Evolutionary conservation across 257 asterid genomes (phyloP), one percentile per base, ranked within the genome.

Genomic region (Nicotiana tabacum): DNA sequence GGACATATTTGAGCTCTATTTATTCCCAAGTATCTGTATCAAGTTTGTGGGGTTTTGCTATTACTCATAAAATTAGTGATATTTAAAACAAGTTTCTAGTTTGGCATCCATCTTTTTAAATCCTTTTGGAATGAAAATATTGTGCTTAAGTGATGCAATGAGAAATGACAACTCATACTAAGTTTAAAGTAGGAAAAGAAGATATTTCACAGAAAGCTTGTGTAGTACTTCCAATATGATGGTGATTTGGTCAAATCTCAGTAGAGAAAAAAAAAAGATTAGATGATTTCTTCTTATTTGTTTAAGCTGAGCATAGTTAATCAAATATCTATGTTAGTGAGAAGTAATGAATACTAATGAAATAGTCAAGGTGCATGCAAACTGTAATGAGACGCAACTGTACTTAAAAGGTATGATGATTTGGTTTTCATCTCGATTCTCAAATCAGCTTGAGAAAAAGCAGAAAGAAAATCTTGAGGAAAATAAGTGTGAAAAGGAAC

Each of bases 1-100:
- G 46, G 80, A 76, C 64, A 76, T 76, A 76, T 76, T 76, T 76
- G 46, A 48, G 80, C 46, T 76, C 80, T 76, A 76, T 76, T 76
- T 76, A 51, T 16, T 27, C 80, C 80, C 80, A 7, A 76, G 64
- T 27, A 27, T 72, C 2, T 74, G 80, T 51, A 74, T 15, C 43
- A 48, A 51, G 0, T 51, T 1, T 76, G 27, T 27, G 64, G 24
- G 9, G 29, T 27, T 76, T 1, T 76, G 46, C 4, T 76, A 76
- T 13, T 15, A 51, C 30, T 29, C 51, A 51, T 51, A 9, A 76
- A 27, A 51, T 74, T 27, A 51, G 43, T 74, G 24, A 27, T 51
- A 16, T 27, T 74, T 51, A 74, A 74, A 51, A 62, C 27, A 51
- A 51, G 16, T 46, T 46, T 13, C 27, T 27, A 51, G 43, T 24